Conservation (phyloP, 768 basidiomycete species). For the Mycena albidolilacea region DNA sequence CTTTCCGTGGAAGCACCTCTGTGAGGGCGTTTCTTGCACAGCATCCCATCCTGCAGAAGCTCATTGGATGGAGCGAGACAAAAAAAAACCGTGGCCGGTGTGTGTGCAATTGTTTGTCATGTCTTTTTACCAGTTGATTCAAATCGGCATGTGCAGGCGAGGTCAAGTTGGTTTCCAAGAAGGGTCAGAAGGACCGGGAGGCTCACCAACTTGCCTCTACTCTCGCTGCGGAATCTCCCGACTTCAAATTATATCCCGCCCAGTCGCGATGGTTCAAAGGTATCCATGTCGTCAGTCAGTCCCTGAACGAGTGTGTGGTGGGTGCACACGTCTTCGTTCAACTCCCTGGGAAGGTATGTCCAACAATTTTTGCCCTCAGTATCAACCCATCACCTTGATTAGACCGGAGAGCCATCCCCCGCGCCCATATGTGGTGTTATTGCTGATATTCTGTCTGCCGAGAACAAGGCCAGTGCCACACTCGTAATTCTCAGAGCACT, state of each 20-base stretch:
- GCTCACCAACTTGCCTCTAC: neutral
- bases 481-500: neutral
- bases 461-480: neutral
- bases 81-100: neutral
- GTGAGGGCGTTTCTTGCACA: neutral
- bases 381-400: neutral
- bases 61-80: neutral
- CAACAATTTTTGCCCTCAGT: neutral
- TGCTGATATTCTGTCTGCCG: neutral
- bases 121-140: neutral
- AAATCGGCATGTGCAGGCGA: neutral
- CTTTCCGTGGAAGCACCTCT: neutral
- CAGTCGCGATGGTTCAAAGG: neutral
- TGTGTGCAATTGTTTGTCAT: neutral
- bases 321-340: neutral
- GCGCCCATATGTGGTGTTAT: neutral
- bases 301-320: neutral
- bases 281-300: neutral
- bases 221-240: neutral
- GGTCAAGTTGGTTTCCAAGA: neutral
- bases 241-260: neutral
- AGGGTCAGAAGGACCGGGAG: neutral
- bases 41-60: neutral
- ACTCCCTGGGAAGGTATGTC: neutral
- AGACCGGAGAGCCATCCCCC: neutral